Evolutionary conservation across 129 eudicot genomes (phyloP), one percentile per base, ranked within the genome.

Genomic region (Flaveria bidentis): DNA sequence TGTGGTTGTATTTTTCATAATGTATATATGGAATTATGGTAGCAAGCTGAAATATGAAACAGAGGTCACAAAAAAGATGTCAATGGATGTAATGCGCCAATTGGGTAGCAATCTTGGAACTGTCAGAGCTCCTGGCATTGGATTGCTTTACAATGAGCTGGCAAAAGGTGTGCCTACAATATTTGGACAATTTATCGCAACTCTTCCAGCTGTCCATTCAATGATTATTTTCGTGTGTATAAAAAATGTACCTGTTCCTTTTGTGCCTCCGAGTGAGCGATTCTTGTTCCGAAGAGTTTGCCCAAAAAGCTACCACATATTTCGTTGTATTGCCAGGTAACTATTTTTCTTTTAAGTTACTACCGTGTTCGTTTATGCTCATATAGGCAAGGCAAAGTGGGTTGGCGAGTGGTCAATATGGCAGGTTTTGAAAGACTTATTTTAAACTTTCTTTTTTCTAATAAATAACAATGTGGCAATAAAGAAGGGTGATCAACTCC

Each of bases 1-100:
- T 20, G 69, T 83, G 9, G 78, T 87, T 26, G 78, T 84, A 76
- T 87, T 87, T 72, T 73, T 87, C 15, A 67, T 94, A 42, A 94
- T 94, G 98, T 91, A 78, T 79, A 83, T 91, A 77, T 94, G 98
- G 98, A 94, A 94, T 83, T 94, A 94, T 18, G 98, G 98, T 47
- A 91, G 96, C 82, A 91, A 88, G 82, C 91, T 94, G 39, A 94
- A 87, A 74, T 86, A 91, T 75, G 97, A 91, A 82, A 89, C 96
- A 63, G 96, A 94, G 82, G 91, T 94, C 62, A 85, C 74, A 84
- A 77, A 87, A 73, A 94, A 86, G 78, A 90, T 94, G 85, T 89
- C 98, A 15, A 89, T 94, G 88, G 96, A 91, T 77, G 65, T 91
- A 57, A 61, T 94, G 87, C 91, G 93, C 41, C 84, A 91, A 17